Base-by-base conservation (phyloP, 208 protist species). In the Acanthamoeba lenticulata region DNA sequence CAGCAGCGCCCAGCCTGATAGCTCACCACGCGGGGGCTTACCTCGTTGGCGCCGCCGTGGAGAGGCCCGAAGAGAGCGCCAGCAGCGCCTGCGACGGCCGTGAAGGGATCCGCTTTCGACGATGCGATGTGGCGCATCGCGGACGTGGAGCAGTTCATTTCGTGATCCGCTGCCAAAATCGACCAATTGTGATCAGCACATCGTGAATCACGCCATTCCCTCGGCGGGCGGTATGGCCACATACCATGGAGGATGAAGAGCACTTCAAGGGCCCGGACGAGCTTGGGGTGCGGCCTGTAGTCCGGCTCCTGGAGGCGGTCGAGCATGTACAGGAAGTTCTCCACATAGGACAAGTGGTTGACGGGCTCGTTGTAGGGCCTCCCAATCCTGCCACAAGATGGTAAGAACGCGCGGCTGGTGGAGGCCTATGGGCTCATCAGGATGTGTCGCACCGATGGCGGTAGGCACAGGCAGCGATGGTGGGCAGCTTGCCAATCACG, bases 301-400 rank as follows among this genome's bases (percentile, higher is more conserved):
- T 95, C 72, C 24, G 19, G 49, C n/a, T 96, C 94, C 40, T 85
- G 72, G 29, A 95, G 90, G 40, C 94, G 74, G 79, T 95, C 95
- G 44, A 98, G 94, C 97, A 98, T 98, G 94, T 98, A 97, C 47
- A 98, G 95, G 62, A 98, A 98, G 81, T 98, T 98, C 55, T 97
- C 96, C 11, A 96, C 97, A 94, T 98, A 98, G 36, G 62, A 85
- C 29, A 98, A 65, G 45, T 94, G 60, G 86, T 97, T 95, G 5
- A 55, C 89, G 91, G 96, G 96, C 69, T 96, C 74, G 40, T 97
- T 96, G 60, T 97, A 97, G 9, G 94, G 94, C 15, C 90, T 38
- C 29, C 69, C 69, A 24, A 93, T 85, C 62, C 90, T 85, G 38
- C n/a, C n/a, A n/a, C n/a, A n/a, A n/a, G n/a, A n/a, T n/a, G n/a